These are phyloP conservation scores for Calocybe gangraenosa DNA, from an alignment of 768 basidiomycete genomes.

Conservation along the genomic window DNA sequence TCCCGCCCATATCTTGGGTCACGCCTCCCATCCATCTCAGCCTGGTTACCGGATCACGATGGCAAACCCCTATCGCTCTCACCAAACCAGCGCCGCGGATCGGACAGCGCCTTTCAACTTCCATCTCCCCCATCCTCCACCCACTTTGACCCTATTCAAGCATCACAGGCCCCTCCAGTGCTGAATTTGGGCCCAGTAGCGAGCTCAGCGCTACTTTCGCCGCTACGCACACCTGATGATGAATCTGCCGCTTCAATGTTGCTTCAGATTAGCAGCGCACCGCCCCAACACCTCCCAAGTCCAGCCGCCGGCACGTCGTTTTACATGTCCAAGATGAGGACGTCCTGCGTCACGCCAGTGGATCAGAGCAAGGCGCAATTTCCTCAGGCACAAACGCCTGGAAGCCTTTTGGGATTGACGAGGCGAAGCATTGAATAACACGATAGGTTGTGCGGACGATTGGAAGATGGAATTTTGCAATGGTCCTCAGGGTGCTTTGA, in stretches of 20 bases:
- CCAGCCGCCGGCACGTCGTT: not conserved
- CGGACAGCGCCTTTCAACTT: conserved; percentile 29
- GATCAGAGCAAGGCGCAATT: too few species aligned
- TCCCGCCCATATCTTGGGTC: conserved; percentile 15
- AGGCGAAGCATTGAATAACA: too few species aligned
- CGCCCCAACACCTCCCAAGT: conserved; percentile 19
- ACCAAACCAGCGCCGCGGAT: conserved; percentile 5
- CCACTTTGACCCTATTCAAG: conserved; percentile 38
- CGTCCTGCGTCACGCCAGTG: conserved; percentile 6
- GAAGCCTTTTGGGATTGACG: conserved; percentile 18
- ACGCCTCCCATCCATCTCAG: conserved; percentile 63
- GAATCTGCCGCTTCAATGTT: conserved; percentile 66
- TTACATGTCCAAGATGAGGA: conserved; percentile 11
- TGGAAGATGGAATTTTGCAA: too few species aligned
- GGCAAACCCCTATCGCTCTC: conserved; percentile 21
- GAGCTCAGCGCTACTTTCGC: conserved; percentile 7
- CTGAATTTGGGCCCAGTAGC: conserved; percentile 33
- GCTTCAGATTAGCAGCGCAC: conserved; percentile 55
- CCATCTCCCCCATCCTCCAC: conserved; percentile 59
- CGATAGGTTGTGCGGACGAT: too few species aligned
- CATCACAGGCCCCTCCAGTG: conserved; percentile 32
- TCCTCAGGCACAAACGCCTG: conserved; percentile 18
- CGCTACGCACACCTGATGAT: conserved; percentile 54
- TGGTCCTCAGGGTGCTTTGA: too few species aligned
- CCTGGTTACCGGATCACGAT: conserved; percentile 47